A percentile compares a stretch with the other conserved stretches of the same genome.
These are phyloP conservation scores for Jackrogersella multiformis DNA, from an alignment of 495 filamentous ascomycete genomes.

Conservation along the genomic window DNA sequence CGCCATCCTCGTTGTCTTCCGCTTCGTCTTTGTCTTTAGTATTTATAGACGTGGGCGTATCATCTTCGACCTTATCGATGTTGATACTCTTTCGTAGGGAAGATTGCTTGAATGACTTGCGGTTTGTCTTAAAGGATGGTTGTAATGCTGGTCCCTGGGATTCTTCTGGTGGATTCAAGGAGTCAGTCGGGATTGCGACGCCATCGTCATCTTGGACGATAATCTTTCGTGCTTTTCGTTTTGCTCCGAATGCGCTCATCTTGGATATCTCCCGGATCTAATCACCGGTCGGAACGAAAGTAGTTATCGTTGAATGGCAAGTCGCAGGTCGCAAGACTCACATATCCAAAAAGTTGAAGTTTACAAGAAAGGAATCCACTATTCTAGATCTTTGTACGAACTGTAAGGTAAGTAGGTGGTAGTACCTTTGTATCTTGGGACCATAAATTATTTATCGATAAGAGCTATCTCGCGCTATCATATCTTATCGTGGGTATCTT, in stretches of 20 bases:
- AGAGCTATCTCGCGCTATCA: slow-evolving; percentile 22
- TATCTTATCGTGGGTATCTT: too few relatives aligned
- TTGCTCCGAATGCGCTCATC: slow-evolving; percentile 72
- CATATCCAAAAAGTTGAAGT: not conserved
- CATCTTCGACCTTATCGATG: slow-evolving; percentile 55
- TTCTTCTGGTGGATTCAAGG: slow-evolving; percentile 46
- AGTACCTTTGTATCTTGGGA: not conserved
- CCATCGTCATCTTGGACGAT: slow-evolving; percentile 73
- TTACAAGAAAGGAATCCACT: not conserved
- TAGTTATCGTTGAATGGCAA: not conserved
- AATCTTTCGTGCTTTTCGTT: slow-evolving; percentile 79
- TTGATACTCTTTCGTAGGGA: slow-evolving; percentile 60
- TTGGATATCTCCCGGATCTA: slow-evolving; percentile 45
- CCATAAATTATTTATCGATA: slow-evolving; percentile 39
- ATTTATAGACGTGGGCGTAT: slow-evolving; percentile 2
- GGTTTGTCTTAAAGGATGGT: slow-evolving; percentile 54
- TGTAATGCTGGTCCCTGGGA: slow-evolving; percentile 46
- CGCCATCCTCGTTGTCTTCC: slow-evolving; percentile 53
- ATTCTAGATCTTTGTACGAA: not conserved
- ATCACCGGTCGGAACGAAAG: not conserved
- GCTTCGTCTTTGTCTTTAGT: slow-evolving; percentile 44
- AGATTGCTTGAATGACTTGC: slow-evolving; percentile 61
- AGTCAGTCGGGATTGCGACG: slow-evolving; percentile 29
- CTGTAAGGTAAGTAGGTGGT: too few relatives aligned
- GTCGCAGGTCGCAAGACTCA: not conserved